A percentile compares a stretch with the other conserved stretches of the same genome.
Evolutionary conservation across 129 eudicot genomes (phyloP).

Genomic region (Flaveria sonorensis): DNA sequence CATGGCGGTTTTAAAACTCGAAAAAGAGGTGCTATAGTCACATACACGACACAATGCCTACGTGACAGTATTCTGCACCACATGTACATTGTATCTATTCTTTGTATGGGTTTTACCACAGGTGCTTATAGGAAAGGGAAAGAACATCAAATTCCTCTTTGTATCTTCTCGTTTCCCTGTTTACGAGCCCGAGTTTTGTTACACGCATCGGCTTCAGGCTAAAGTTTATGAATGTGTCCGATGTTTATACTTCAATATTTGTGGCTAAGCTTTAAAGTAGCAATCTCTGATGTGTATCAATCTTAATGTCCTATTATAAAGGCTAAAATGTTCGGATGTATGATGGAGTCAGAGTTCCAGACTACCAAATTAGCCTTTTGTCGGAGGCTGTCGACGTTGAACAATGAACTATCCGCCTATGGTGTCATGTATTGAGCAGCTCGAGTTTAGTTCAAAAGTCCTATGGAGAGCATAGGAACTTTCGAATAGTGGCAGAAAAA

Average conservation of each 20-base stretch:
- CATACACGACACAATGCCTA: slow-evolving; percentile 3
- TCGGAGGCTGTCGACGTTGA: neutral
- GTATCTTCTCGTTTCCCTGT: neutral
- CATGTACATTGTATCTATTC: slow-evolving; percentile 32
- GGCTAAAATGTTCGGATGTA: too few species aligned
- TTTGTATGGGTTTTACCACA: neutral
- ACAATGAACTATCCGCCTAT: neutral
- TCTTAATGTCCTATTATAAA: too few species aligned
- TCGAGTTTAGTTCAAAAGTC: neutral
- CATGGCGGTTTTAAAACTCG: slow-evolving; percentile 96
- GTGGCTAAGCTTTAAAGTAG: neutral
- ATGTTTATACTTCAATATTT: too few species aligned
- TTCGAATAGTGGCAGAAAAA: too few species aligned
- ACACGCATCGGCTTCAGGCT: slow-evolving; percentile 16
- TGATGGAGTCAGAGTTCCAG: too few species aligned
- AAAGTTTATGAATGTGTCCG: too few species aligned
- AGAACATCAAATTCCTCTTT: slow-evolving; percentile 20
- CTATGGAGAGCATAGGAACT: too few species aligned
- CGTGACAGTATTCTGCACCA: slow-evolving; percentile 5
- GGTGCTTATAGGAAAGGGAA: slow-evolving; percentile 20
- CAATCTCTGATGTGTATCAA: neutral
- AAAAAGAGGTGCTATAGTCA: slow-evolving; percentile 78
- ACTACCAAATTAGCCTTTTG: neutral
- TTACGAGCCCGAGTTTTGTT: neutral
- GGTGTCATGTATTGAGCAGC: neutral